Percentiles rank a stretch among this genome's conserved stretches.
Evolutionary conservation across 2,329 filamentous ascomycete species (phyloP).

Genomic region (Kalmusia sp.): DNA sequence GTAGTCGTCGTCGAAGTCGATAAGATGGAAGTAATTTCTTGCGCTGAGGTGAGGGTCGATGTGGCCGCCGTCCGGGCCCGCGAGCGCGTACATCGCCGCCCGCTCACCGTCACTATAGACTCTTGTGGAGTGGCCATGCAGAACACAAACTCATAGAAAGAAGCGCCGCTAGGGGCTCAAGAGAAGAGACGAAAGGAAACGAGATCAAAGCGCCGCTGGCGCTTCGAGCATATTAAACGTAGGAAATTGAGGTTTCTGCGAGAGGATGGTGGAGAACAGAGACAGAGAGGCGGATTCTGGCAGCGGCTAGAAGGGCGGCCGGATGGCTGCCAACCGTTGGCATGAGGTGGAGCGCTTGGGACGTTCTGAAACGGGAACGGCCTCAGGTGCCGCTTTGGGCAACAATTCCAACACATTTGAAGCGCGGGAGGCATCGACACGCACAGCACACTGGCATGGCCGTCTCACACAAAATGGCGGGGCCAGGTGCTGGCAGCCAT

Average conservation of each 20-base stretch:
- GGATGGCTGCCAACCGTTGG: constrained; percentile 44
- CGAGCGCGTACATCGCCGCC: constrained; percentile 48
- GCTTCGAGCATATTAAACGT: constrained; percentile 46
- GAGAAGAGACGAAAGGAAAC: constrained; percentile 37
- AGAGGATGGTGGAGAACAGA: constrained; percentile 28
- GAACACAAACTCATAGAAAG: constrained; percentile 40
- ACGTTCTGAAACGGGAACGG: constrained; percentile 42
- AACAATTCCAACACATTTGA: constrained; percentile 46
- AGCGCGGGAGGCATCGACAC: constrained; percentile 43
- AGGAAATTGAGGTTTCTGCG: constrained; percentile 33
- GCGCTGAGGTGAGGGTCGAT: constrained; percentile 27
- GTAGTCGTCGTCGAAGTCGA: constrained; percentile 25
- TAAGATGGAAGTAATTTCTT: constrained; percentile 26
- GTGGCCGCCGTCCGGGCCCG: constrained; percentile 40
- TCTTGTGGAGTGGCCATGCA: constrained; percentile 48
- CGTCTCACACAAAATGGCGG: constrained; percentile 35
- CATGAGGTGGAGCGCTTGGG: constrained; percentile 40
- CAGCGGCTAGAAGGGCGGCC: constrained; percentile 31
- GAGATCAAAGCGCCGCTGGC: constrained; percentile 39
- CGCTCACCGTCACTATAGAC: constrained; percentile 46
- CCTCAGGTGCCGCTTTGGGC: constrained; percentile 45
- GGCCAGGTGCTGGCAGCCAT: constrained; percentile 16
- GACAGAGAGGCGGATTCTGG: constrained; percentile 32
- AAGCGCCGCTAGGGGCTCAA: constrained; percentile 36
- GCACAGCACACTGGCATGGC: constrained; percentile 27